A percentile compares a stretch with the other conserved stretches of the same genome.
phyloP scores from a whole-genome alignment of 257 asterid genomes.

The Solanum appendiculatum region DNA sequence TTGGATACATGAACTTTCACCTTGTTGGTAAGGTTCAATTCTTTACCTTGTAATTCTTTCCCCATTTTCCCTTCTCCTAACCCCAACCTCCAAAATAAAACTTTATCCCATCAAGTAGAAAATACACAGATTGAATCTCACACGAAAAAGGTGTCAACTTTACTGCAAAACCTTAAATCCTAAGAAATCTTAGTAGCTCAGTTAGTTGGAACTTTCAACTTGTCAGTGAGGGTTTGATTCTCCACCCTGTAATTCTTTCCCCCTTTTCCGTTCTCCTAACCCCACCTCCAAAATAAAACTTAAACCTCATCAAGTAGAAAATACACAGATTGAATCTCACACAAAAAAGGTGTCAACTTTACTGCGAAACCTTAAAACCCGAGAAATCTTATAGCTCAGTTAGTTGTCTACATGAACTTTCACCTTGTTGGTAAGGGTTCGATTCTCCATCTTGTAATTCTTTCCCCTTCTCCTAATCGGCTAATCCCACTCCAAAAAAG shows the following conservation, averaged over 20 bases:
- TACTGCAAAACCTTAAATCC: not conserved
- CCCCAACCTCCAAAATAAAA: not conserved
- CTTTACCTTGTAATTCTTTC: not conserved
- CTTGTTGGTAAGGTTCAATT: not conserved
- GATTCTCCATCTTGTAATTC: not conserved
- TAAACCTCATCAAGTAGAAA: not conserved
- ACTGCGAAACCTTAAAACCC: not conserved
- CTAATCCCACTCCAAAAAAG: not conserved
- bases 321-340: not conserved
- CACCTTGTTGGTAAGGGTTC: not conserved
- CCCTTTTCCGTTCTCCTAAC: not conserved
- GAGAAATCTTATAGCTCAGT: not conserved
- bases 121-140: not conserved
- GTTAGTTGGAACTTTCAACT: not conserved
- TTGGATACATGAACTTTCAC: not conserved
- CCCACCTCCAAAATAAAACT: not conserved
- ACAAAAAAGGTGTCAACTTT: not conserved
- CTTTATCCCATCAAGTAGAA: not conserved
- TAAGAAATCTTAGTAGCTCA: not conserved
- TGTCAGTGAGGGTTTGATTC: not conserved
- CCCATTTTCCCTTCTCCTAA: not conserved
- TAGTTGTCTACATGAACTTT: not conserved
- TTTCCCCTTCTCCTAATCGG: not conserved
- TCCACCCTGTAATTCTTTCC: not conserved
- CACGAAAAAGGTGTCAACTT: not conserved